These are phyloP conservation scores for Poronia punctata DNA, from an alignment of 495 filamentous ascomycete genomes.

Conservation along the genomic window DNA sequence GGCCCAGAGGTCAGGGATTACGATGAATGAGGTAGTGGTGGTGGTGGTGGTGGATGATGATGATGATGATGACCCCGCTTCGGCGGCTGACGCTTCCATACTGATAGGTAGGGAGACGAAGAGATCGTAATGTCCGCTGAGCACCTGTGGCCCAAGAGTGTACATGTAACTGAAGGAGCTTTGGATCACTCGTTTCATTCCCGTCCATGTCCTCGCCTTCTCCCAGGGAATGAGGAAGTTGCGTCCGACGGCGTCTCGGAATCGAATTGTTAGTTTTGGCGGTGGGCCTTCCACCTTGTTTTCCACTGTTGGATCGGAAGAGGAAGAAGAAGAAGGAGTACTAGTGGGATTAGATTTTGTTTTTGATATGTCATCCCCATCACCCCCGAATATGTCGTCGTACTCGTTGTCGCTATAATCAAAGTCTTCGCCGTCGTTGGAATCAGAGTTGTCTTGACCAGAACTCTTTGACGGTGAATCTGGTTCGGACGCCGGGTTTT, in stretches of 20 bases:
- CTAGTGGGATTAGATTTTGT: no score
- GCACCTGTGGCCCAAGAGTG: slow-evolving; percentile 39
- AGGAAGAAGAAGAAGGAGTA: no score
- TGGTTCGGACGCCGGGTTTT: slow-evolving; percentile 6
- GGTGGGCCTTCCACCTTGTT: slow-evolving; percentile 20
- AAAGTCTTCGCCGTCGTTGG: slow-evolving; percentile 1
- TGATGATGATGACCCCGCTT: slow-evolving; percentile 9
- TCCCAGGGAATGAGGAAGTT: slow-evolving; percentile 61
- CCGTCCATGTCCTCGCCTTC: slow-evolving; percentile 59
- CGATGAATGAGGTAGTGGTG: slow-evolving; percentile 32
- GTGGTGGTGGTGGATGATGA: slow-evolving; percentile 2
- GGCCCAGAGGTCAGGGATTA: slow-evolving; percentile 47
- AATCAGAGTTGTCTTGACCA: slow-evolving; percentile 1
- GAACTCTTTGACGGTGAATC: neutral
- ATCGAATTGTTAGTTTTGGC: slow-evolving; percentile 50
- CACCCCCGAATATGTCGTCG: no score
- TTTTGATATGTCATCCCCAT: no score
- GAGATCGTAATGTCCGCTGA: slow-evolving; percentile 44
- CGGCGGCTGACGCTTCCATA: slow-evolving; percentile 5
- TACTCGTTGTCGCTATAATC: no score
- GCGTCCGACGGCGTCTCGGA: slow-evolving; percentile 59
- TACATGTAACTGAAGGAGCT: slow-evolving; percentile 44
- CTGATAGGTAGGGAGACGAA: slow-evolving; percentile 24
- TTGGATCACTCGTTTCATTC: slow-evolving; percentile 47
- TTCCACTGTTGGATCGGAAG: no score